phyloP scores from a whole-genome alignment of 306 rosid genomes.

The Oemleria cerasiformis region DNA sequence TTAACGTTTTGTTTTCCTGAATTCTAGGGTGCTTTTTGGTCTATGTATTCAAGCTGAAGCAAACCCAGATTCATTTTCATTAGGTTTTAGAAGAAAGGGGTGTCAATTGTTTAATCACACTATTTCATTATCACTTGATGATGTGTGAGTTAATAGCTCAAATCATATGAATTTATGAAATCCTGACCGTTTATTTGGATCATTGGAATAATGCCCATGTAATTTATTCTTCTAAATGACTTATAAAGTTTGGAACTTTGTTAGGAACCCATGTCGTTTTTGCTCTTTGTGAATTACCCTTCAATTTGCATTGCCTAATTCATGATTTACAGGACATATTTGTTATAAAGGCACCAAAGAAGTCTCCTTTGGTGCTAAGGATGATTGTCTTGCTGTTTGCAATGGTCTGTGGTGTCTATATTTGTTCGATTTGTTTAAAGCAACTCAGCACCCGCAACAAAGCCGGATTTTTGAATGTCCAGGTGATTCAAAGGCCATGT shows the following conservation, averaged over 20 bases:
- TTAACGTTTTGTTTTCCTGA: conserved; percentile 8
- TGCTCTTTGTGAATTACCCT: neutral
- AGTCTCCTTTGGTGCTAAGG: conserved; percentile 75
- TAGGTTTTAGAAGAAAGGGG: neutral
- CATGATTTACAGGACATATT: conserved; percentile 56
- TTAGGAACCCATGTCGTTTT: conserved; percentile 13
- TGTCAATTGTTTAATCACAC: neutral
- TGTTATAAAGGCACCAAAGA: conserved; percentile 60
- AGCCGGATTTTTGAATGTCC: conserved; percentile 48
- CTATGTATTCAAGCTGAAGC: conserved; percentile 31
- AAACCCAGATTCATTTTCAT: conserved; percentile 23
- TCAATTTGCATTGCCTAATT: conserved; percentile 19
- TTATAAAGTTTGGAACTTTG: conserved; percentile 17
- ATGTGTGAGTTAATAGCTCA: conserved; percentile 12
- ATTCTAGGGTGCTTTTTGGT: conserved; percentile 17
- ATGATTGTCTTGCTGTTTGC: conserved; percentile 66
- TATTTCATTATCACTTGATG: neutral
- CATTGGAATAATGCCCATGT: neutral
- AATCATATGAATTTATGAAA: neutral
- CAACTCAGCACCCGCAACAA: conserved; percentile 59
- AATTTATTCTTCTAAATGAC: neutral
- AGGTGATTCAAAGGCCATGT: conserved; percentile 58
- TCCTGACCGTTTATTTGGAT: neutral
- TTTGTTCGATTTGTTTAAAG: conserved; percentile 82
- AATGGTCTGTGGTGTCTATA: conserved; percentile 89